Evolutionary conservation across 2,329 filamentous ascomycete genomes (phyloP), one percentile per base, ranked within the genome.

Genomic region (Beauveria rudraprayagi): DNA sequence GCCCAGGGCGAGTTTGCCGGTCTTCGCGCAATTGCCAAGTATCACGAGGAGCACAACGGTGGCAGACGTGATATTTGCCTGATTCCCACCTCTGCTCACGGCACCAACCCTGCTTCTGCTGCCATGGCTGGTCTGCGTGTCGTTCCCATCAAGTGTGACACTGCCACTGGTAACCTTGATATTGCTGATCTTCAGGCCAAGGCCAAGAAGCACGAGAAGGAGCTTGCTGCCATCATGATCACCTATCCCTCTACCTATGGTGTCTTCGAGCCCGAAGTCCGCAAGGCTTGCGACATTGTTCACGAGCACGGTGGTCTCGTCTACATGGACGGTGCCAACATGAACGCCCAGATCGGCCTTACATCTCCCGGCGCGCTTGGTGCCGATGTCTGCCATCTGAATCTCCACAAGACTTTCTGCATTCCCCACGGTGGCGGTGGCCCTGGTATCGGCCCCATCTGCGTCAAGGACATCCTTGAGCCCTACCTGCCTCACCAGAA

Each of bases 261-360:
- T 72, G 91, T 97, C 34, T 97, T 96, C 70, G 93, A 97, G 79
- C 92, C 92, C 3, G 83, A 87, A 65, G 85, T 96, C 72, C 94
- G 92, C 78, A 84, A 89, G 70, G 92, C 88, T 17, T 96, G 92
- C 75, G 79, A 91, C 60, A 79, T 95, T 34, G 91, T 97, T 19
- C 93, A 97, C 77, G 76, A 89, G 65, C 80, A 95, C 70, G 93
- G 93, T 57, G 93, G 93, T 10, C 91, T 95, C 71, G 93, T 97
- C 17, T 97, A 97, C 80, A 97, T 97, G 93, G 93, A 97, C 72
- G 93, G 93, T 53, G 93, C 93, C 66, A 97, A 97, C 78, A 94
- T 97, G 91, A 97, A 97, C 71, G 93, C 93, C 19, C 93, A 97
- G 75, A 97, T 97, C 65, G 93, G 93, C 14, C 83, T 97, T 11